Conservation (phyloP, 768 basidiomycete genomes). For the Ramaria rubella region DNA sequence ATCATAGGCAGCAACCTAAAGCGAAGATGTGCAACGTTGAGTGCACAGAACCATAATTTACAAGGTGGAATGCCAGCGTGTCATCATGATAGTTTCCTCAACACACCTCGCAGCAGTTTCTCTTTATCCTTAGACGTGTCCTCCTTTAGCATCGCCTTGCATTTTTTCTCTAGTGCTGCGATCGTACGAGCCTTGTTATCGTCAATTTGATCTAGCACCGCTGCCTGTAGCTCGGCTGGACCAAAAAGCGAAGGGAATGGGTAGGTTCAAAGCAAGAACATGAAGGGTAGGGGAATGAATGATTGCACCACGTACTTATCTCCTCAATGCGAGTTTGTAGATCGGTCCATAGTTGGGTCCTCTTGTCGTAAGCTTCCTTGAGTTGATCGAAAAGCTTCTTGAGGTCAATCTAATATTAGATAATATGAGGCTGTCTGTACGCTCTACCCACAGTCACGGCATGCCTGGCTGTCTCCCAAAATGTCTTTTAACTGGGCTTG, state of each 20-base stretch:
- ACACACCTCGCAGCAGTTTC: conserved; percentile 5
- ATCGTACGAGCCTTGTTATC: conserved; percentile 1
- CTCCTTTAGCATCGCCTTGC: conserved; percentile 2
- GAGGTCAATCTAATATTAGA: not conserved
- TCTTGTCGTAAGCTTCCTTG: not conserved
- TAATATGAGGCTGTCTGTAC: not conserved
- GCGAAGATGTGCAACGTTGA: no score
- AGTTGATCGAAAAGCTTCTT: conserved; percentile 3
- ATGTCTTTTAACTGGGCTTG: conserved; percentile 4
- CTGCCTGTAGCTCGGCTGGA: conserved; percentile 1
- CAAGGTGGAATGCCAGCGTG: no score
- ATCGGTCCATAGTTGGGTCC: conserved; percentile 4
- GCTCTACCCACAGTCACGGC: not conserved
- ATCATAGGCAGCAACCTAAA: no score
- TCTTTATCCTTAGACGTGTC: conserved; percentile 4
- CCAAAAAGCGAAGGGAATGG: not conserved
- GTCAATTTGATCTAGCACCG: conserved; percentile 6
- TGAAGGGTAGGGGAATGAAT: not conserved
- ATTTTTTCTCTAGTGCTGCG: conserved; percentile 2
- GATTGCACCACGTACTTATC: not conserved
- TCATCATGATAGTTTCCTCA: conserved; percentile 6
- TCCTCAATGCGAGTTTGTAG: not conserved
- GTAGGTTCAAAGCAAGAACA: not conserved
- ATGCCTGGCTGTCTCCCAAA: not conserved
- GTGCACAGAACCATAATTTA: no score